phyloP scores from a whole-genome alignment of 192 early-diverging fungal species.

The Pecoramyces ruminantium region DNA sequence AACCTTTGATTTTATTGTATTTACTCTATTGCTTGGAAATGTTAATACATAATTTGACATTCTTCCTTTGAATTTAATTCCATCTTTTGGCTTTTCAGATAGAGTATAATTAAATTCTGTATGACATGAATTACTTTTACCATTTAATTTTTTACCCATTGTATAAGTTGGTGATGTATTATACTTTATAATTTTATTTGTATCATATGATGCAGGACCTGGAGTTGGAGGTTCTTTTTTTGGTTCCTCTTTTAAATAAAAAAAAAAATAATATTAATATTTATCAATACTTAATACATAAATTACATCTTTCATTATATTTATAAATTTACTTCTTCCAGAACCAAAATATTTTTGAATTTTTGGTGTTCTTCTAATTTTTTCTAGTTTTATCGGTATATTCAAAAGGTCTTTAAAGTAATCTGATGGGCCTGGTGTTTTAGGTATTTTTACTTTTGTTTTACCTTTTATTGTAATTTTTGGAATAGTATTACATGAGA shows the following conservation, averaged over 20 bases:
- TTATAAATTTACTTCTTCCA: not conserved
- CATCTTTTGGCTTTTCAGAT: not conserved
- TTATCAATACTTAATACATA: not conserved
- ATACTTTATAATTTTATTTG: not conserved
- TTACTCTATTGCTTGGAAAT: not conserved
- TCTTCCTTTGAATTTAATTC: not conserved
- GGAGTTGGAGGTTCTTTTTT: not conserved
- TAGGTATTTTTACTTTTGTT: not conserved
- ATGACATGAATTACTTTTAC: not conserved
- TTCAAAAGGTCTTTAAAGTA: not conserved
- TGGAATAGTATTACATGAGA: not conserved
- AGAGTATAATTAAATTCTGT: not conserved
- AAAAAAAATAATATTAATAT: not conserved
- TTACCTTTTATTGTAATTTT: not conserved
- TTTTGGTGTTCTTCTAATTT: not conserved
- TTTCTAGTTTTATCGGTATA: not conserved
- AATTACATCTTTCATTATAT: not conserved
- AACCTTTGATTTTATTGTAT: not conserved
- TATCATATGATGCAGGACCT: not conserved
- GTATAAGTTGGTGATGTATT: not conserved
- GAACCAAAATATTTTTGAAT: not conserved
- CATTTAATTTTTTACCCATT: not conserved
- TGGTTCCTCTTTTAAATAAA: not conserved
- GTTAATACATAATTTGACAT: not conserved
- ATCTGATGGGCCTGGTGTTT: not conserved